Evolutionary conservation across 2,329 filamentous ascomycete genomes (phyloP).

Genomic region (Pseudogymnoascus sp.): DNA sequence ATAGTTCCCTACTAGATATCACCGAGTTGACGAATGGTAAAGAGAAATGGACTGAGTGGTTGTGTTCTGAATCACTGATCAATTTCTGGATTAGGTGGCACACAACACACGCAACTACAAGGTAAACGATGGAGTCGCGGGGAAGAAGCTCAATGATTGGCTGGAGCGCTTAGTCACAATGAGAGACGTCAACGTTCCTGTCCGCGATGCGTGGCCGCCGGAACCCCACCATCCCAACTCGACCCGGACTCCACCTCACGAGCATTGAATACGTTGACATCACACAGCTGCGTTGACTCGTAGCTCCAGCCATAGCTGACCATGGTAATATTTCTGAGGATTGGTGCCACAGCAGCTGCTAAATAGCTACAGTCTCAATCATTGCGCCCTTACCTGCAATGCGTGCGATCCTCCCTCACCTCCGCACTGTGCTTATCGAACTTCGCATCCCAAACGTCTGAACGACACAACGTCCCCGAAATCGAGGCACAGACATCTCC

Average conservation of each 20-base stretch:
- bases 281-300: background rate
- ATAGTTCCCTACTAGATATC: background rate
- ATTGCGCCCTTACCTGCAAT: constrained; percentile 90
- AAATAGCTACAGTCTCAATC: constrained; percentile 68
- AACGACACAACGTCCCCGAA: constrained; percentile 96
- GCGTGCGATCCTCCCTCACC: constrained; percentile 87
- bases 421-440: constrained; percentile 90
- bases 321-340: background rate
- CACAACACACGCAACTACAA: constrained; percentile 1
- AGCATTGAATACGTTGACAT: constrained; percentile 9
- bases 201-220: constrained; percentile 7
- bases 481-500: constrained; percentile 89
- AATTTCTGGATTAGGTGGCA: constrained; percentile 6
- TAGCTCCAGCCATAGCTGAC: constrained; percentile 7
- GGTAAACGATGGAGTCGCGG: constrained; percentile 6
- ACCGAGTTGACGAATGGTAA: background rate
- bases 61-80: constrained; percentile 5
- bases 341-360: background rate
- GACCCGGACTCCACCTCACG: constrained; percentile 4
- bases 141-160: constrained; percentile 8
- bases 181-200: constrained; percentile 7
- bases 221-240: constrained; percentile 8
- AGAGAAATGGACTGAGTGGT: background rate
- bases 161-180: constrained; percentile 5
- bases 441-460: constrained; percentile 93